Conservation (phyloP, 768 basidiomycete species). For the Plicaturopsis crispa region DNA sequence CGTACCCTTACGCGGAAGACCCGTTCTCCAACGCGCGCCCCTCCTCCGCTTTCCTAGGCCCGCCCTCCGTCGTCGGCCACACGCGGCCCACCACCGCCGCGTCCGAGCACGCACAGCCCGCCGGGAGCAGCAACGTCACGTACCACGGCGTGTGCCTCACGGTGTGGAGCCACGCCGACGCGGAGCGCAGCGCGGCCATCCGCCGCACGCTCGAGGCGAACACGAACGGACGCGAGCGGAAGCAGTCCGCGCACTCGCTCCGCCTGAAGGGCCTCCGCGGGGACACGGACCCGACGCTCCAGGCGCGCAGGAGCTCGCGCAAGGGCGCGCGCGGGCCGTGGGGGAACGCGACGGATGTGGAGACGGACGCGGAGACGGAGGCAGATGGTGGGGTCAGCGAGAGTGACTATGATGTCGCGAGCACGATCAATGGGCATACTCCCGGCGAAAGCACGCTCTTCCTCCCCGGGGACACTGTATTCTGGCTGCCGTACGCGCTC, state of each 20-base stretch:
- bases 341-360: constrained; percentile 52
- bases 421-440: constrained; percentile 64
- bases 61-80: constrained; percentile 58
- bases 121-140: constrained; percentile 43
- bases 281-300: constrained; percentile 52
- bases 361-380: constrained; percentile 77
- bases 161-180: constrained; percentile 94
- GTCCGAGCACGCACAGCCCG: constrained; percentile 15
- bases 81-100: constrained; percentile 20
- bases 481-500: constrained; percentile 91
- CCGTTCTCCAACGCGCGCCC: constrained; percentile 63
- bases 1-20: constrained; percentile 70
- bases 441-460: constrained; percentile 87
- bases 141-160: constrained; percentile 92
- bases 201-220: constrained; percentile 76
- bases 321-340: constrained; percentile 62
- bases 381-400: constrained; percentile 72
- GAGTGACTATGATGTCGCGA: constrained; percentile 80
- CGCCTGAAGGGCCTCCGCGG: constrained; percentile 61
- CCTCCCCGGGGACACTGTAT: constrained; percentile 83
- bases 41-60: constrained; percentile 74
- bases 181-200: constrained; percentile 78
- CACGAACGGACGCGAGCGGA: constrained; percentile 71
- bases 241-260: constrained; percentile 62
- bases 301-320: constrained; percentile 49